These are phyloP conservation scores for Rutstroemia sp. DNA, from an alignment of 2,329 filamentous ascomycete genomes.

Conservation along the genomic window DNA sequence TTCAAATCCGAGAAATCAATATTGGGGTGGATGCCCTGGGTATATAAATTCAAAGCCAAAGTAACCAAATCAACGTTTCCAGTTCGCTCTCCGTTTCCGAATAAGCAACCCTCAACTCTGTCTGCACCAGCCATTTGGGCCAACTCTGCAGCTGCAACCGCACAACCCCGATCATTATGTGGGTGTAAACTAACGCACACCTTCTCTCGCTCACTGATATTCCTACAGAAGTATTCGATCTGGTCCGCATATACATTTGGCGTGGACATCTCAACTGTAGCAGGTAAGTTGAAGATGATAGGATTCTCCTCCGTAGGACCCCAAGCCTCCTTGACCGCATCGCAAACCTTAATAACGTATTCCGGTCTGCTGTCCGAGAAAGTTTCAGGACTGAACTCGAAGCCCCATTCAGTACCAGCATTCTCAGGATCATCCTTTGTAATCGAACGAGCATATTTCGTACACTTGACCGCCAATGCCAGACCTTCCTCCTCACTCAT, in stretches of 20 bases:
- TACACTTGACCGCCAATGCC: slow-evolving; percentile 75
- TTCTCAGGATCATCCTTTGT: slow-evolving; percentile 68
- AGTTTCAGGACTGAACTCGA: slow-evolving; percentile 77
- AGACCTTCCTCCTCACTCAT: slow-evolving; percentile 77
- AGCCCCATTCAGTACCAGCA: slow-evolving; percentile 60
- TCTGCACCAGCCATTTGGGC: slow-evolving; percentile 96
- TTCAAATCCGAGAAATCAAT: slow-evolving; percentile 91
- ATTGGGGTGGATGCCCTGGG: slow-evolving; percentile 76
- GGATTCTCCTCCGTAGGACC: slow-evolving; percentile 69
- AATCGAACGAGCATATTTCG: slow-evolving; percentile 78
- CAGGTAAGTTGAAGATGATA: slow-evolving; percentile 95
- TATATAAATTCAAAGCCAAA: slow-evolving; percentile 87
- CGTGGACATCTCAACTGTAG: slow-evolving; percentile 90
- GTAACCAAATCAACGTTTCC: slow-evolving; percentile 95
- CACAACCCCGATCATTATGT: slow-evolving; percentile 90
- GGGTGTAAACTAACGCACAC: slow-evolving; percentile 85
- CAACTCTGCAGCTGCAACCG: slow-evolving; percentile 81
- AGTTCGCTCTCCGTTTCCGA: slow-evolving; percentile 91
- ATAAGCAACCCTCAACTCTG: slow-evolving; percentile 86
- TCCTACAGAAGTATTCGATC: slow-evolving; percentile 88
- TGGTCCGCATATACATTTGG: slow-evolving; percentile 95
- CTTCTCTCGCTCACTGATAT: slow-evolving; percentile 80
- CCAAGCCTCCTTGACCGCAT: slow-evolving; percentile 93
- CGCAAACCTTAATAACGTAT: slow-evolving; percentile 75
- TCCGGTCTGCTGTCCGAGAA: slow-evolving; percentile 89